Evolutionary conservation across 306 rosid genomes (phyloP), one percentile per base, ranked within the genome.

Genomic region (Acmispon strigosus): DNA sequence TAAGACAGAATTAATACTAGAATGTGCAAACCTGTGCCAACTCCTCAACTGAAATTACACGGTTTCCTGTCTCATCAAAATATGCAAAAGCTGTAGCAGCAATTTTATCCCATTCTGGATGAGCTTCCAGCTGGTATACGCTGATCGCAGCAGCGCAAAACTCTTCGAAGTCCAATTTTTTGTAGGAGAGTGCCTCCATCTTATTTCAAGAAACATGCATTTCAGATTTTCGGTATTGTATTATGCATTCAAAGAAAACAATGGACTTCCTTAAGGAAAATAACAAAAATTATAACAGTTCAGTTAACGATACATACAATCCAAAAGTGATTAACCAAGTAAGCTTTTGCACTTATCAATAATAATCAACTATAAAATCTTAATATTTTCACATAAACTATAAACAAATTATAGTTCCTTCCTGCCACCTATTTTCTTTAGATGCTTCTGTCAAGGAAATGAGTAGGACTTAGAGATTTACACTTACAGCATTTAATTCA

Each of bases 141-240:
- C 90, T 90, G 72, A 84, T 83, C 73, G 97, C 96, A 1, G 98
- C 97, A 0, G 93, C 97, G 0, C 98, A 86, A 74, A 94, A 94
- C 86, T 94, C 98, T 75, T 90, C 89, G 6, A 94, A 94, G 80
- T 89, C 92, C 92, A 94, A 32, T 16, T 78, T 89, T 64, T 86
- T 86, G 43, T 80, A 78, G 19, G 95, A 53, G 20, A 94, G 89
- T 5, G 89, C 75, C 58, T 90, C 97, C 98, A 90, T 90, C 98
- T 94, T 69, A 24, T 66, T 69, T 78, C 72, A 54, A 76, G 69
- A 80, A 69, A 62, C 10, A 50, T 0, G 60, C 0, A 47, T 81
- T n/a, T n/a, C 56, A 75, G 76, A 50, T 66, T 49, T 58, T 58
- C 24, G 1, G 27, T 44, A 22, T 12, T 12, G 64, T 14, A 62